These are phyloP conservation scores for Ashbya aceris DNA, from an alignment of 1,139 yeast genomes.

Conservation along the genomic window DNA sequence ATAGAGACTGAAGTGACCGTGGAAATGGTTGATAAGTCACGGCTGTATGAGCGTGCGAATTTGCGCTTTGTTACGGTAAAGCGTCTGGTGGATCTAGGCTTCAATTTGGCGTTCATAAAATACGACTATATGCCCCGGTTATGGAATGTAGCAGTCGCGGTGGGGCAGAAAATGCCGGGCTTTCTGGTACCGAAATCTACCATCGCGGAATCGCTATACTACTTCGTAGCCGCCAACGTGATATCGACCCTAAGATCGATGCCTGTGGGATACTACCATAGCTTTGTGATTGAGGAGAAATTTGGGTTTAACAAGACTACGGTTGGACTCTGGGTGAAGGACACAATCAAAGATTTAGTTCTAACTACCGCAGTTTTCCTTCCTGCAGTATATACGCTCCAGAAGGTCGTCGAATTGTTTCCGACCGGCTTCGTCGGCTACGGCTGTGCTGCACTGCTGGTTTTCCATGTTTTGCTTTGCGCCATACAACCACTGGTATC, in stretches of 20 bases:
- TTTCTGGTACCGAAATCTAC: conserved; percentile 36
- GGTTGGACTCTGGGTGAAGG: conserved; percentile 57
- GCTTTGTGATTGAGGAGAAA: conserved; percentile 84
- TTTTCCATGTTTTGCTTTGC: conserved; percentile 63
- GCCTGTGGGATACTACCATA: conserved; percentile 67
- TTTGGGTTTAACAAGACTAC: conserved; percentile 91
- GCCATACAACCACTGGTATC: conserved; percentile 77
- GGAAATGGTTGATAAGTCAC: conserved; percentile 71
- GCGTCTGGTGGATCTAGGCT: conserved; percentile 42
- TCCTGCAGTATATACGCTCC: conserved; percentile 64
- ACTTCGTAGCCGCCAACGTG: conserved; percentile 43
- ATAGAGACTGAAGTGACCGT: conserved; percentile 56
- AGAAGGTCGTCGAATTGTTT: conserved; percentile 70
- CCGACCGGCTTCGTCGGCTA: conserved; percentile 77
- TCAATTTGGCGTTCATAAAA: conserved; percentile 50
- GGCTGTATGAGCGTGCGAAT: conserved; percentile 76
- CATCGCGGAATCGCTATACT: conserved; percentile 60
- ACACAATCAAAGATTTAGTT: conserved; percentile 50
- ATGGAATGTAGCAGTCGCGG: conserved; percentile 39
- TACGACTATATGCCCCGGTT: conserved; percentile 58
- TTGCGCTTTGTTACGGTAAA: conserved; percentile 57
- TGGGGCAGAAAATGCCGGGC: conserved; percentile 40
- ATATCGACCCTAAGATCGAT: conserved; percentile 44
- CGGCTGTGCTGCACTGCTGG: conserved; percentile 61
- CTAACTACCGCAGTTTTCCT: conserved; percentile 54